Evolutionary conservation across 208 protist species (phyloP), one percentile per base, ranked within the genome.

Genomic region (Wallacemonas collosoma): DNA sequence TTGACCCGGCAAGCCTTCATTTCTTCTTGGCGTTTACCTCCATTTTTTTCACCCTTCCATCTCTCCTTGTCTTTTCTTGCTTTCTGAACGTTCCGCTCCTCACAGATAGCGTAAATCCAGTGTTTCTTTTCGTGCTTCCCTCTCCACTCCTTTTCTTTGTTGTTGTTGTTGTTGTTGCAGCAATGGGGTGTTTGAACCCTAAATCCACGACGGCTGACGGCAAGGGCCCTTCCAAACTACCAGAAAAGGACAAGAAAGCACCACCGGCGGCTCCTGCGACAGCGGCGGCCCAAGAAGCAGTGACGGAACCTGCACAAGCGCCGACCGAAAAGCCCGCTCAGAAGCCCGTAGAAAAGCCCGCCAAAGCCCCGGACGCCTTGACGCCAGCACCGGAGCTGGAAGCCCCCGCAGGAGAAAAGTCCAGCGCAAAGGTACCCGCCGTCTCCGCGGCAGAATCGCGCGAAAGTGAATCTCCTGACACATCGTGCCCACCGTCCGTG

Each of bases 71-170:
- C 55, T 44, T n/a, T 75, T 36, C 69, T 35, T 9, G 44, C 53
- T 67, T 47, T 72, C n/a, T 26, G 26, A 26, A 26, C 26, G 26
- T 26, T 26, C 26, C 26, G 26, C 26, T 26, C 26, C 26, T 26
- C 26, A 26, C 26, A 26, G 26, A 26, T 50, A 50, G 8, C 12
- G 6, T 12, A 50, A 50, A 1, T 12, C 45, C 45, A 50, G 45
- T 50, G 45, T 50, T 50, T 50, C 55, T 38, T 69, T 51, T 64
- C 54, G 26, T 26, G 45, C 45, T 50, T 50, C 11, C 0, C 54
- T 44, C 58, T 12, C 50, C 26, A n/a, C 55, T 73, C 50, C 15
- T 65, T 50, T 50, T 50, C 55, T 38, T 69, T 51, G n/a, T 64
- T 40, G 26, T 26, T 6, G 8, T 50, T 50, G 14, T 5, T 40